Conservation (phyloP, 495 filamentous ascomycete species). For the Terfezia boudieri region DNA sequence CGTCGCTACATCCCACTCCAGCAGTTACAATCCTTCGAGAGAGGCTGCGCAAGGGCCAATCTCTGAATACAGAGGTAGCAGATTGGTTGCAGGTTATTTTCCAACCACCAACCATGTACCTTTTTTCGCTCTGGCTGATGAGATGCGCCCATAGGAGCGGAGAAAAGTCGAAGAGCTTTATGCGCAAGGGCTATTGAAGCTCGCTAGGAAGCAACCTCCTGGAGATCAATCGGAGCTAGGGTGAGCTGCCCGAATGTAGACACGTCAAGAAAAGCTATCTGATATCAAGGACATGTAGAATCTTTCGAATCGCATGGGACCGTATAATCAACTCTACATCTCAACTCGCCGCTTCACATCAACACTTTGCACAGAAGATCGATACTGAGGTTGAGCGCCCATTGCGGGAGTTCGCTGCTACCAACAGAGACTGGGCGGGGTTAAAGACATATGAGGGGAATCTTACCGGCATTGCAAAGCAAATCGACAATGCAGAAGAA, state of each 20-base stretch:
- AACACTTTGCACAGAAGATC: conserved; percentile 59
- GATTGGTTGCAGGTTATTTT: conserved; percentile 80
- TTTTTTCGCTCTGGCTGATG: not conserved
- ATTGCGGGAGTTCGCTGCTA: conserved; percentile 45
- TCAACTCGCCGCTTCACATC: conserved; percentile 62
- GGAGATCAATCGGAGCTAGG: conserved; percentile 60
- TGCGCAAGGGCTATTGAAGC: conserved; percentile 58
- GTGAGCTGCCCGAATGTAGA: conserved; percentile 28
- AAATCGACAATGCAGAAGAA: conserved; percentile 64
- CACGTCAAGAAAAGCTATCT: not conserved
- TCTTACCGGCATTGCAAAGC: conserved; percentile 55
- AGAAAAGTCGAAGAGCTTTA: conserved; percentile 83
- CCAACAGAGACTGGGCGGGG: conserved; percentile 58
- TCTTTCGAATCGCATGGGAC: conserved; percentile 83
- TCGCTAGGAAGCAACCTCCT: conserved; percentile 44
- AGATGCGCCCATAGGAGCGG: conserved; percentile 42
- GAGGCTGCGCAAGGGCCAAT: conserved; percentile 66
- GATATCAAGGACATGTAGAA: conserved; percentile 26
- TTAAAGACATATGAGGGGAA: conserved; percentile 70
- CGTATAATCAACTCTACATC: conserved; percentile 67
- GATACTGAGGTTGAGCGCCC: conserved; percentile 80
- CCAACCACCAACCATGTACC: not conserved
- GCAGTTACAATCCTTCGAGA: conserved; percentile 70
- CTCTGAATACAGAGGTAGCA: conserved; percentile 75
- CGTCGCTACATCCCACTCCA: conserved; percentile 59